phyloP scores from a whole-genome alignment of 2,329 filamentous ascomycete species.

The Phaeosphaeriaceae sp. region DNA sequence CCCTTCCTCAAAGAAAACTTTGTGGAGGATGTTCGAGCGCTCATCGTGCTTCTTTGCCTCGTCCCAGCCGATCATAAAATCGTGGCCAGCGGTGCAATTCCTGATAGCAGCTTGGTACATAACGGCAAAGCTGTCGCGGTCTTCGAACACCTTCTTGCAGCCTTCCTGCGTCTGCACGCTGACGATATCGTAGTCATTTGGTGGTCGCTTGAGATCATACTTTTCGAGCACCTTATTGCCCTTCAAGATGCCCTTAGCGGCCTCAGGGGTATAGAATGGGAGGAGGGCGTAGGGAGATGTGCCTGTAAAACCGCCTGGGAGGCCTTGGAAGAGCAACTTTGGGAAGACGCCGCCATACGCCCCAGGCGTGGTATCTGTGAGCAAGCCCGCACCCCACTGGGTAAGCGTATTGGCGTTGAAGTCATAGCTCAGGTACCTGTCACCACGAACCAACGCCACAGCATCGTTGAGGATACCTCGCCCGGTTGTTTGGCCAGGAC shows the following conservation, averaged over 20 bases:
- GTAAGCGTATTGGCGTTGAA: conserved; percentile 53
- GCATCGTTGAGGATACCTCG: conserved; percentile 78
- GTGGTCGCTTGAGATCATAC: conserved; percentile 55
- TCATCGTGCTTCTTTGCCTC: conserved; percentile 47
- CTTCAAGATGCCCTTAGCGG: conserved; percentile 55
- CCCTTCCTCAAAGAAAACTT: conserved; percentile 65
- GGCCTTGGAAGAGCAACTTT: conserved; percentile 52
- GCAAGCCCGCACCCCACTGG: conserved; percentile 59
- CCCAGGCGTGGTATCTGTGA: conserved; percentile 48
- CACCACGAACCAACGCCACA: conserved; percentile 75
- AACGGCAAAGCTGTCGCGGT: conserved; percentile 57
- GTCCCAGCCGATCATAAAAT: conserved; percentile 61
- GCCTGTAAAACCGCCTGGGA: conserved; percentile 57
- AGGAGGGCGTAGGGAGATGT: conserved; percentile 58
- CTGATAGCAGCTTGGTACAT: conserved; percentile 66
- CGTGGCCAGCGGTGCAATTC: conserved; percentile 62
- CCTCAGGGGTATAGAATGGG: conserved; percentile 60
- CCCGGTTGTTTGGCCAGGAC: conserved; percentile 77
- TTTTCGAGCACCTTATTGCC: conserved; percentile 54
- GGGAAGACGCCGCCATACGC: conserved; percentile 57
- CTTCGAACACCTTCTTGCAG: conserved; percentile 58
- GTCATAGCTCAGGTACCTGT: conserved; percentile 77
- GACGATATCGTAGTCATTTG: conserved; percentile 51
- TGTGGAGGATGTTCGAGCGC: conserved; percentile 51
- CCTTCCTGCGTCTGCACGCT: conserved; percentile 59